Base-by-base conservation (phyloP, 345 rosid species). In the Stellera chamaejasme region DNA sequence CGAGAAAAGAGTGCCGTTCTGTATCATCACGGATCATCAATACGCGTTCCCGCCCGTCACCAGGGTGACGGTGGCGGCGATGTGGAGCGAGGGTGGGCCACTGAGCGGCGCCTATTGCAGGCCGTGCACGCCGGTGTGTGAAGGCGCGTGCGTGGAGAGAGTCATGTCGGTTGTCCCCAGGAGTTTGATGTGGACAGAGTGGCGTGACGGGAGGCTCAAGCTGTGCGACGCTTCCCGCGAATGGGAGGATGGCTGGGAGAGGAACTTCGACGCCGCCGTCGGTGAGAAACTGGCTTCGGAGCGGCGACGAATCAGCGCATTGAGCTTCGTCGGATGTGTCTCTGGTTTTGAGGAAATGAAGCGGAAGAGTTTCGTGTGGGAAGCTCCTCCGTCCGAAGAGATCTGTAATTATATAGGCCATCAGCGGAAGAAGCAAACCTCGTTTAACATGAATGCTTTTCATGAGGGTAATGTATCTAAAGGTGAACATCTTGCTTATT, bases 81-180 rank as follows among this genome's bases (percentile, higher is more conserved):
- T 75, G 50, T 80, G 87, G 16, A 89, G 97, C 53, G 67, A 43
- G 0, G 91, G 92, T 0, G 39, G 39, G 7, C 95, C 89, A 13
- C 57, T 89, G 58, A 89, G 85, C n/a, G 97, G 97, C 16, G 85
- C 92, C n/a, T 83, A 89, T 48, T 89, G 97, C 66, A 70, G 97
- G 69, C 97, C 95, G 10, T 89, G 92, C 54, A 69, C 44, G 57
- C 67, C 79, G 1, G 77, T 63, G 2, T 89, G 97, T 27, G 45
- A 45, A 47, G 85, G 85, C 3, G 42, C 67, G n/a, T 89, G 97
- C 61, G 87, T 79, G 54, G 82, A 28, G 12, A 62, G 45, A 2
- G 68, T 63, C 1, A 89, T 89, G 97, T 13, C 10, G 11, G 52
- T 61, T 43, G 70, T 89, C 4, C 13, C 72, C 10, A 66, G 25